Base-by-base conservation (phyloP, 495 filamentous ascomycete species). In the Podospora pseudopauciseta region DNA sequence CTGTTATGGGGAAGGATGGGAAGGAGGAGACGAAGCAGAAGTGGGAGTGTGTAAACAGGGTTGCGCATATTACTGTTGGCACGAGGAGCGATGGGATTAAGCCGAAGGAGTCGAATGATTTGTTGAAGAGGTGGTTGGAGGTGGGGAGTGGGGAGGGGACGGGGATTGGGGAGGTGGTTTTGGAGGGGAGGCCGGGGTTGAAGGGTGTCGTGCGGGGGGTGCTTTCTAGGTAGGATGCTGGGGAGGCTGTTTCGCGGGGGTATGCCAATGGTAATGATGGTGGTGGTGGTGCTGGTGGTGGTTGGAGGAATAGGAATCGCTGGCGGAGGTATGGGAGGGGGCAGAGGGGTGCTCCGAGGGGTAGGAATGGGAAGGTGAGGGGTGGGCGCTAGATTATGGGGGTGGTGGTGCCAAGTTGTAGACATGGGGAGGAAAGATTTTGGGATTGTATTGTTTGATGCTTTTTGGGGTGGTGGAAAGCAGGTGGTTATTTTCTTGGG, bases 31-130 rank as follows among this genome's bases (percentile, higher is more conserved):
- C 64, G 3, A 30, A 63, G 65, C 74, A 74, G 2, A 73, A 77
- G 63, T 92, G 91, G 83, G 80, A 88, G 54, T 94, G 88, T 60
- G 84, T 86, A 15, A 99, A 99, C 75, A 74, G 80, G 30, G 83
- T 94, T n/a, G 86, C 92, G 18, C 95, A 99, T 77, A 84, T 98
- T 60, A 98, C 95, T 2, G 84, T 97, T 19, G 95, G 95, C 2
- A 99, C 95, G 1, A 86, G 86, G 26, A 79, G 84, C 65, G 79
- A 81, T 65, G 72, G 80, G 6, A 86, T 99, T 70, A 97, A 97
- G 80, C 95, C 95, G 2, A 92, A 90, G 81, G 94, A 99, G 81
- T 94, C 93, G 72, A 98, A 98, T 72, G 89, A 92, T 67, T 74
- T 99, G 74, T 78, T 99, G 64, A 77, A 81, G 68, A 78, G 83